Percentiles rank a stretch among this genome's conserved stretches.
phyloP scores from a whole-genome alignment of 2,329 filamentous ascomycete species.

The Elsinoe arachidis region DNA sequence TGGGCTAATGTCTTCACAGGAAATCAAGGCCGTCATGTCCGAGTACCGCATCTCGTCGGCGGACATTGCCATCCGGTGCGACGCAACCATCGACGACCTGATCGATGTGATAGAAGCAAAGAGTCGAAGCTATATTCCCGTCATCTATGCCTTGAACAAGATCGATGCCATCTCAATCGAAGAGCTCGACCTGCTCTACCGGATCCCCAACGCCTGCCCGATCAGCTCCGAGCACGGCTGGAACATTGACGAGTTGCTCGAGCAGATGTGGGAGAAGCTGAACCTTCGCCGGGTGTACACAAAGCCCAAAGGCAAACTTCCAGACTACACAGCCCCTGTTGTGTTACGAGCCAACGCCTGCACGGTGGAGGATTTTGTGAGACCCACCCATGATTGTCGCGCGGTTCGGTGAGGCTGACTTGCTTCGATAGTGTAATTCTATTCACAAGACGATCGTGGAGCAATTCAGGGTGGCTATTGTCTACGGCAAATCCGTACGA shows the following conservation, averaged over 20 bases:
- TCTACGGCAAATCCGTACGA: conserved; percentile 97
- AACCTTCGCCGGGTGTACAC: conserved; percentile 89
- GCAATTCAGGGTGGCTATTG: conserved; percentile 88
- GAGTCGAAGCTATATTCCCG: conserved; percentile 93
- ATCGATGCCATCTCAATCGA: conserved; percentile 98
- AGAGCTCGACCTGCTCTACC: conserved; percentile 89
- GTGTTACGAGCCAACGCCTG: conserved; percentile 74
- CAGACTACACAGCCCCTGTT: conserved; percentile 86
- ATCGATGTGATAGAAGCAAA: conserved; percentile 95
- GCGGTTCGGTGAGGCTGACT: conserved; percentile 28
- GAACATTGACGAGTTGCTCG: conserved; percentile 95
- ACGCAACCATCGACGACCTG: conserved; percentile 92
- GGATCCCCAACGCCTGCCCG: conserved; percentile 92
- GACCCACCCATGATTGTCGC: conserved; percentile 31
- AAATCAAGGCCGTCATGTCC: conserved; percentile 95
- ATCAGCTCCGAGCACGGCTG: conserved; percentile 93
- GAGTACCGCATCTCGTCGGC: conserved; percentile 96
- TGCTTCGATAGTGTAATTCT: conserved; percentile 65
- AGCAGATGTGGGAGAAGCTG: conserved; percentile 98
- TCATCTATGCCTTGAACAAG: conserved; percentile 98
- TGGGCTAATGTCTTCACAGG: conserved; percentile 33
- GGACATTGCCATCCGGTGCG: conserved; percentile 94
- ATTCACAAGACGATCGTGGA: conserved; percentile 96
- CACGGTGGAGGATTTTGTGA: conserved; percentile 94
- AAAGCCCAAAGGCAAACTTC: conserved; percentile 90